Conservation (phyloP, 495 filamentous ascomycete species). For the Talaromyces borbonicus region DNA sequence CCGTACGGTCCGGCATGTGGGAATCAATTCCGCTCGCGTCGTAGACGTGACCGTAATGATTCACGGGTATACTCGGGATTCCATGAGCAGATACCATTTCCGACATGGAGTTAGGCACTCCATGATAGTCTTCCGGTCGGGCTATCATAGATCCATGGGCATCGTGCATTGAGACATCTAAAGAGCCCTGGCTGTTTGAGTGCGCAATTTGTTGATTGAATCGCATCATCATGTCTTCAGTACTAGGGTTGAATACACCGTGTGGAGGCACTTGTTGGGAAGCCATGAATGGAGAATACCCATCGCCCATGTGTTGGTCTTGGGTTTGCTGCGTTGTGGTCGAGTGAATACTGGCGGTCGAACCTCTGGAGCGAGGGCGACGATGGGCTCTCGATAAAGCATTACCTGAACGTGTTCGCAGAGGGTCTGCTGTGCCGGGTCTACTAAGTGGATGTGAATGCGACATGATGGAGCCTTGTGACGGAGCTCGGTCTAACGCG, state of each 20-base stretch:
- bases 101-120: slow-evolving; percentile 29
- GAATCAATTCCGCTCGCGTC: slow-evolving; percentile 58
- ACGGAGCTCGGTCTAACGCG: slow-evolving; percentile 18
- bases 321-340: slow-evolving; percentile 56
- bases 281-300: slow-evolving; percentile 40
- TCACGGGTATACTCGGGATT: slow-evolving; percentile 27
- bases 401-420: slow-evolving; percentile 50
- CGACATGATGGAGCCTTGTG: slow-evolving; percentile 24
- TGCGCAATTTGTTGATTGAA: slow-evolving; percentile 49
- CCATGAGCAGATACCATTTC: slow-evolving; percentile 21
- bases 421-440: slow-evolving; percentile 35
- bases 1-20: slow-evolving; percentile 48
- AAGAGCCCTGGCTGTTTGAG: slow-evolving; percentile 35
- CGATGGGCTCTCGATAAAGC: slow-evolving; percentile 50
- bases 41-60: slow-evolving; percentile 48
- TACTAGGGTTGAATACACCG: slow-evolving; percentile 38
- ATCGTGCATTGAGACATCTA: slow-evolving; percentile 43
- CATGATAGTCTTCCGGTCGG: slow-evolving; percentile 36
- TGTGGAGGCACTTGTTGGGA: slow-evolving; percentile 43
- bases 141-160: slow-evolving; percentile 37
- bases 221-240: slow-evolving; percentile 56
- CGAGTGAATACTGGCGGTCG: slow-evolving; percentile 73
- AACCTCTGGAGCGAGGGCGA: slow-evolving; percentile 68
- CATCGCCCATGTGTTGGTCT: slow-evolving; percentile 47
- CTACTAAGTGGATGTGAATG: slow-evolving; percentile 31